Base-by-base conservation (phyloP, 768 basidiomycete species). In the Kwoniella dendrophila region DNA sequence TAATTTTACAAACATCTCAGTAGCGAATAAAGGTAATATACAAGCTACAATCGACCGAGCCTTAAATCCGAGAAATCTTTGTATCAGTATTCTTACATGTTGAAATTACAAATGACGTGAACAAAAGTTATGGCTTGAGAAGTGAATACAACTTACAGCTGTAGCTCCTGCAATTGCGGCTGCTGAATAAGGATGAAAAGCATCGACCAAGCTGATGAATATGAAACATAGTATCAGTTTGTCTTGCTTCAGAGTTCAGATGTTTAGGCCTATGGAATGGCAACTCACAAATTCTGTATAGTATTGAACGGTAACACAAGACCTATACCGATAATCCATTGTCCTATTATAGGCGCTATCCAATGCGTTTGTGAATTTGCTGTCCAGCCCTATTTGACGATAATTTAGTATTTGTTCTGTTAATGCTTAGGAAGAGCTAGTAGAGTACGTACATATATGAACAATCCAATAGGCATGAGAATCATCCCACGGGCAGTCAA, bases 171-270 rank as follows among this genome's bases (percentile, higher is more conserved):
- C 75, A 4, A 76, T 61, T 3, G 59, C 73, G 3, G 75, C 71
- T 26, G 75, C 75, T 6, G 75, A 76, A 36, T 70, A 76, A n/a
- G 75, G 75, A 56, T 68, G 72, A 63, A 76, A 76, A 36, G 71
- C 71, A 43, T 76, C 75, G 1, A 76, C 75, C n/a, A 76, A 47
- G 54, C 72, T 74, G 41, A 30, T 4, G 5, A 12, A 29, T 22
- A 10, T 26, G 8, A 30, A 1, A 45, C 22, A n/a, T 10, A 58
- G 26, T 32, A 43, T 8, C 29, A n/a, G 26, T 32, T 50, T 50
- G 4, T 7, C 6, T 40, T 12, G 36, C 8, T 7, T 11, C 41
- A 20, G 49, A 32, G 6, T 24, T 49, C 26, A n/a, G 11, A 22
- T 45, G 27, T 29, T 1, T 41, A 18, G 6, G 51, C 16, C 22